Base-by-base conservation (phyloP, 2,329 filamentous ascomycete species). In the Hirsutella rhossiliensis region DNA sequence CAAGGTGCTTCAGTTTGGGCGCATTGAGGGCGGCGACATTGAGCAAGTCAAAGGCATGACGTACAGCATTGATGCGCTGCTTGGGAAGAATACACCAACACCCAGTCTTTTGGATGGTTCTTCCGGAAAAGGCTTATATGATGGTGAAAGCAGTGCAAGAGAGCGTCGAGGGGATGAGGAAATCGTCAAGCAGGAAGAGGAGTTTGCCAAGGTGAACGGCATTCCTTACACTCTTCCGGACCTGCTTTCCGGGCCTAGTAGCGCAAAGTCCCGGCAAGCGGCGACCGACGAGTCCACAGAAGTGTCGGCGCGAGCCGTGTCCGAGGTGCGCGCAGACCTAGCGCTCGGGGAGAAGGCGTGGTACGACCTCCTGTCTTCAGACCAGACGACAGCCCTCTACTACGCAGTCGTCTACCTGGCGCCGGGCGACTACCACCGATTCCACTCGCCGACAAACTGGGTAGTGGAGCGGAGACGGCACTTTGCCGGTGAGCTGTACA, bases 1-100 rank as follows among this genome's bases (percentile, higher is more conserved):
- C 40, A 84, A 84, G 50, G 76, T 98, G 39, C 76, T 98, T 23
- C 90, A 97, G 56, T 96, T 88, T 54, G 92, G 92, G 11, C 81
- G 80, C 54, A 96, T 98, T 45, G 84, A 94, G 56, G 80, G 89
- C 55, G 89, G 90, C 40, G 87, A 96, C 57, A 94, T 98, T 38
- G 92, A 98, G 62, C 92, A 98, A 66, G 90, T 98, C 50, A 98
- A 98, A 66, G 92, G 92, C 47, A 92, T 98, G 74, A 98, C 92
- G 1, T 98, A 98, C 65, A 94, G 83, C 52, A 76, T 98, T 44
- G 92, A 98, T 60, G 89, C 92, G 8, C 75, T 98, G 2, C 75
- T 98, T 2, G 92, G 92, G 42, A 80, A 76, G 50, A 69, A 71
- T 48, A 76, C 72, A 6, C 75, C 75, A 32, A 59, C 71, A 5